phyloP scores from a whole-genome alignment of 2,329 filamentous ascomycete genomes.

The Metarhizium brunneum region DNA sequence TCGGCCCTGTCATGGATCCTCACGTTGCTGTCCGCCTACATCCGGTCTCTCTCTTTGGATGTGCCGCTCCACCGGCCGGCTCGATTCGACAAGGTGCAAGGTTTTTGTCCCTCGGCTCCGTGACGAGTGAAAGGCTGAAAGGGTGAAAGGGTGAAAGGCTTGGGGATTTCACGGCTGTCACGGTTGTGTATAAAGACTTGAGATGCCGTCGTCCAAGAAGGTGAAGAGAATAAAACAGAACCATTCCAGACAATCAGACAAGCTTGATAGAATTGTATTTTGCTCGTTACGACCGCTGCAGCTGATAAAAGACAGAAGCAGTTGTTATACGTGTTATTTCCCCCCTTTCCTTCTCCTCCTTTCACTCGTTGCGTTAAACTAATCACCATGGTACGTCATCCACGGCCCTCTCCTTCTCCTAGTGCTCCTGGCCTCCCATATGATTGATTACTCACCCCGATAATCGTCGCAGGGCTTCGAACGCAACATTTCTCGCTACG shows the following conservation, averaged over 20 bases:
- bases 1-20: conserved; percentile 1
- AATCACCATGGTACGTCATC: not conserved
- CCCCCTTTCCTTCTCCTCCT: no score
- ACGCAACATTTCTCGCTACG: conserved; percentile 34
- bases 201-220: not conserved
- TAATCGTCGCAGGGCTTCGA: conserved; percentile 27
- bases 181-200: not conserved
- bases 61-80: not conserved
- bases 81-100: not conserved
- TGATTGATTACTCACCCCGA: not conserved
- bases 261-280: no score
- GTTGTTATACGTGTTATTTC: not conserved
- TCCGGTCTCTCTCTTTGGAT: not conserved
- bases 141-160: not conserved
- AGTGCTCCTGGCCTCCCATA: not conserved
- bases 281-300: no score
- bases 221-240: not conserved
- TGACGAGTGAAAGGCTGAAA: not conserved
- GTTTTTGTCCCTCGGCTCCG: not conserved
- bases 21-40: conserved; percentile 1
- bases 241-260: not conserved
- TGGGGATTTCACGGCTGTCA: not conserved
- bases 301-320: not conserved
- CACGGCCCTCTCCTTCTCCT: not conserved
- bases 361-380: not conserved